Evolutionary conservation across 495 filamentous ascomycete genomes (phyloP).

Genomic region (Delitschia confertaspora): DNA sequence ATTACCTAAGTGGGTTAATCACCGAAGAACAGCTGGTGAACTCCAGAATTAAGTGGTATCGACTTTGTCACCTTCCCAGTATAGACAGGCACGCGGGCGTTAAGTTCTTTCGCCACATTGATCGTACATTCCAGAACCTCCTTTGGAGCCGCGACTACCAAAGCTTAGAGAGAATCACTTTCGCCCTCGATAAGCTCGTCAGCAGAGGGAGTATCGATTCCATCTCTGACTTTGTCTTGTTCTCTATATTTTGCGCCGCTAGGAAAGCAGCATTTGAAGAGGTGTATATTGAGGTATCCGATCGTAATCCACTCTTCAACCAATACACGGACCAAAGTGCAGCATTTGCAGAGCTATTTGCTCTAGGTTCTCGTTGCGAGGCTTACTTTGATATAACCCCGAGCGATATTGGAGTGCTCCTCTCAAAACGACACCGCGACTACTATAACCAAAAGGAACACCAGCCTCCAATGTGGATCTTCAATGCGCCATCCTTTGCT

Average conservation of each 20-base stretch:
- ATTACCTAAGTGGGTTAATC: conserved; percentile 43
- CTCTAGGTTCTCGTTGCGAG: conserved; percentile 52
- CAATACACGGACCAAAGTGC: conserved; percentile 50
- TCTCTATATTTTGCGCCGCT: conserved; percentile 49
- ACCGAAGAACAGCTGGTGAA: conserved; percentile 38
- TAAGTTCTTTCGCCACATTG: conserved; percentile 41
- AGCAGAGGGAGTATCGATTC: conserved; percentile 38
- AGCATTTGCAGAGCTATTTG: conserved; percentile 53
- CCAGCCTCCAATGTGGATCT: conserved; percentile 46
- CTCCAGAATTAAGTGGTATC: conserved; percentile 46
- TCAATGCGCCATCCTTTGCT: conserved; percentile 43
- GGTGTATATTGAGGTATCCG: conserved; percentile 51
- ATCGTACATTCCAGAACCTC: conserved; percentile 36
- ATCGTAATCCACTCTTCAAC: conserved; percentile 53
- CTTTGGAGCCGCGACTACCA: conserved; percentile 38
- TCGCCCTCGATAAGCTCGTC: conserved; percentile 34
- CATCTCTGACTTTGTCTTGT: conserved; percentile 43
- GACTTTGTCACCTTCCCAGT: conserved; percentile 38
- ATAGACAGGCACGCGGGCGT: conserved; percentile 37
- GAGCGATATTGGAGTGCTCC: conserved; percentile 45
- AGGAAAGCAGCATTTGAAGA: conserved; percentile 50
- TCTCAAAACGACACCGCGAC: conserved; percentile 45
- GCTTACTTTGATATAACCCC: conserved; percentile 51
- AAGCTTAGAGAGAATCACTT: conserved; percentile 38
- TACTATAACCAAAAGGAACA: conserved; percentile 39